Conservation (phyloP, 2,329 filamentous ascomycete genomes). For the Venturia asperata region DNA sequence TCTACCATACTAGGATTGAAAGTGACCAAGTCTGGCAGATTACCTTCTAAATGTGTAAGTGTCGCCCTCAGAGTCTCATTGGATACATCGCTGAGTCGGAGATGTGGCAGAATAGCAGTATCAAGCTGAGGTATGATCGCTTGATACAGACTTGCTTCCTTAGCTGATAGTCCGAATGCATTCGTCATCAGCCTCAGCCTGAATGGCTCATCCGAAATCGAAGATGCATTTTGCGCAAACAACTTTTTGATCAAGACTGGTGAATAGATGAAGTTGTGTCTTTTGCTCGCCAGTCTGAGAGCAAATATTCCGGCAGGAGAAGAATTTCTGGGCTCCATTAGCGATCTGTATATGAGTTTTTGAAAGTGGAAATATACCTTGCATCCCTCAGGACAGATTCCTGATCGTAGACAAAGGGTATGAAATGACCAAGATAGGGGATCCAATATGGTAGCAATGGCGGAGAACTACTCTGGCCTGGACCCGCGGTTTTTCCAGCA, state of each 20-base stretch:
- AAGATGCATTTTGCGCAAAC: not conserved
- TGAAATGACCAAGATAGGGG: constrained; percentile 15
- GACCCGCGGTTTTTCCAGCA: not conserved
- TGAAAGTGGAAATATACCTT: not conserved
- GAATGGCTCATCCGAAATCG: not conserved
- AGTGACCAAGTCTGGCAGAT: constrained; percentile 19
- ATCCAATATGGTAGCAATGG: constrained; percentile 19
- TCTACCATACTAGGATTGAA: constrained; percentile 20
- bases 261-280: constrained; percentile 13
- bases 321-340: not conserved
- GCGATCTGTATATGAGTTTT: not conserved
- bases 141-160: constrained; percentile 5
- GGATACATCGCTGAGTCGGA: not conserved
- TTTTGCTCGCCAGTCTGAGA: constrained; percentile 3
- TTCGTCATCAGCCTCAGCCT: constrained; percentile 6
- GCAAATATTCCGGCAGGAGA: constrained; percentile 14
- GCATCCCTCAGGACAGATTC: constrained; percentile 13
- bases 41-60: constrained; percentile 9
- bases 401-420: constrained; percentile 10
- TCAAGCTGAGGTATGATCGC: constrained; percentile 1
- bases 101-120: constrained; percentile 7
- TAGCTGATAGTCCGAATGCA: constrained; percentile 11
- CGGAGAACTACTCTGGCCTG: constrained; percentile 4
- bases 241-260: constrained; percentile 14
- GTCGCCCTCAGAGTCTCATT: not conserved